These are phyloP conservation scores for Phytophthora tubulina DNA, from an alignment of 352 stramenopile genomes.

Conservation along the genomic window DNA sequence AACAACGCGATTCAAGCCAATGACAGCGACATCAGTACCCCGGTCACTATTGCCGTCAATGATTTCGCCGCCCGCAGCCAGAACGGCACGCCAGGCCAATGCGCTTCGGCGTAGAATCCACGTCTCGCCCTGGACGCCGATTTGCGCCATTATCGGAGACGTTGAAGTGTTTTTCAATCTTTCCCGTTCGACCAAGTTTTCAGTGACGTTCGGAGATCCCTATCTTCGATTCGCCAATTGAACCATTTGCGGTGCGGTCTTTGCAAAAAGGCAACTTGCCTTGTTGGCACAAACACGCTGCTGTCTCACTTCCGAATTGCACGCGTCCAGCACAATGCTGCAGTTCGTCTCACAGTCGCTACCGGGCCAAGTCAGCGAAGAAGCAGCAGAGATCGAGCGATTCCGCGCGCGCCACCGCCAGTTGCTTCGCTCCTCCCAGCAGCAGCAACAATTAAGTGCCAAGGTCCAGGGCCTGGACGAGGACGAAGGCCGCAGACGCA, in stretches of 20 bases:
- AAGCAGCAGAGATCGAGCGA: slow-evolving; percentile 47
- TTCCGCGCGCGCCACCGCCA: slow-evolving; percentile 51
- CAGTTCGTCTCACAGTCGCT: slow-evolving; percentile 12
- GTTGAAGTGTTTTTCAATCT: not conserved
- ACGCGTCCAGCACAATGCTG: slow-evolving; percentile 21
- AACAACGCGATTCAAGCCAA: no score
- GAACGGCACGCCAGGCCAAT: not conserved
- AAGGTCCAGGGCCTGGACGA: slow-evolving; percentile 23
- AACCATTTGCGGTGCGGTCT: not conserved
- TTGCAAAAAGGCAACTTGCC: slow-evolving; percentile 13
- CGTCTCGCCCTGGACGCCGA: not conserved
- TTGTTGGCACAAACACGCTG: not conserved
- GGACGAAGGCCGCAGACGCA: slow-evolving; percentile 46
- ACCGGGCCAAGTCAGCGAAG: not conserved
- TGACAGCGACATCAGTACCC: no score
- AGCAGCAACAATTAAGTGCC: not conserved
- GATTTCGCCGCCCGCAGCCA: no score
- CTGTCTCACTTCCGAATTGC: slow-evolving; percentile 3
- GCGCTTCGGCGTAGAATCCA: slow-evolving; percentile 9
- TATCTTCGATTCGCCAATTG: slow-evolving; percentile 11
- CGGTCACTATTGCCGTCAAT: no score
- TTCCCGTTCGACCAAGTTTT: not conserved
- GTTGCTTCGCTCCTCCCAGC: slow-evolving; percentile 32
- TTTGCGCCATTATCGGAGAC: not conserved
- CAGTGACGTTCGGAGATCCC: slow-evolving; percentile 4